Conservation (phyloP, 768 basidiomycete species). For the Agaricus bisporus region DNA sequence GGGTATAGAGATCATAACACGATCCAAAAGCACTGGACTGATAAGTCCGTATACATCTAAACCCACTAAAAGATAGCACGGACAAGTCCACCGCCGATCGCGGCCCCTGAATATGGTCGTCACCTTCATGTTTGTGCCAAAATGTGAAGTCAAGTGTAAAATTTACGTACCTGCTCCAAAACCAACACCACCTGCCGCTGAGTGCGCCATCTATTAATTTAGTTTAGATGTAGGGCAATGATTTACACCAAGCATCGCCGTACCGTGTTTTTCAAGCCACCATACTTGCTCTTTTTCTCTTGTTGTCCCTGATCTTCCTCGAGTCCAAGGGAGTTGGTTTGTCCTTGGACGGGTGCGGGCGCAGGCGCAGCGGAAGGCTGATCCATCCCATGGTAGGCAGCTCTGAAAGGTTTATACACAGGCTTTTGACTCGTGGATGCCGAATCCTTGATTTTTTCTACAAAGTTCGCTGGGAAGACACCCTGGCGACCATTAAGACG, state of each 20-base stretch:
- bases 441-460: slow-evolving; percentile 43
- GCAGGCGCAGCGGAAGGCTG: slow-evolving; percentile 21
- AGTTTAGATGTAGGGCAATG: neutral
- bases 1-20: too few species aligned
- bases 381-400: slow-evolving; percentile 34
- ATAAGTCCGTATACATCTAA: neutral
- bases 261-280: slow-evolving; percentile 54
- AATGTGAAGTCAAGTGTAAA: neutral
- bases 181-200: slow-evolving; percentile 66
- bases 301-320: slow-evolving; percentile 34
- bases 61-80: slow-evolving; percentile 24
- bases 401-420: slow-evolving; percentile 38
- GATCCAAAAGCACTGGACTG: too few species aligned
- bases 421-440: slow-evolving; percentile 18
- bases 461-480: slow-evolving; percentile 74
- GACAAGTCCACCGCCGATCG: slow-evolving; percentile 29
- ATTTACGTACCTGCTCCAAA: slow-evolving; percentile 61
- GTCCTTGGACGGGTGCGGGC: neutral
- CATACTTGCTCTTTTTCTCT: slow-evolving; percentile 56
- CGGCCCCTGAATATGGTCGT: slow-evolving; percentile 19
- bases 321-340: slow-evolving; percentile 36
- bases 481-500: slow-evolving; percentile 55
- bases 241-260: slow-evolving; percentile 3
- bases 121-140: neutral
- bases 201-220: slow-evolving; percentile 42